Evolutionary conservation across 768 basidiomycete genomes (phyloP).

Genomic region (Termitomyces sp.): DNA sequence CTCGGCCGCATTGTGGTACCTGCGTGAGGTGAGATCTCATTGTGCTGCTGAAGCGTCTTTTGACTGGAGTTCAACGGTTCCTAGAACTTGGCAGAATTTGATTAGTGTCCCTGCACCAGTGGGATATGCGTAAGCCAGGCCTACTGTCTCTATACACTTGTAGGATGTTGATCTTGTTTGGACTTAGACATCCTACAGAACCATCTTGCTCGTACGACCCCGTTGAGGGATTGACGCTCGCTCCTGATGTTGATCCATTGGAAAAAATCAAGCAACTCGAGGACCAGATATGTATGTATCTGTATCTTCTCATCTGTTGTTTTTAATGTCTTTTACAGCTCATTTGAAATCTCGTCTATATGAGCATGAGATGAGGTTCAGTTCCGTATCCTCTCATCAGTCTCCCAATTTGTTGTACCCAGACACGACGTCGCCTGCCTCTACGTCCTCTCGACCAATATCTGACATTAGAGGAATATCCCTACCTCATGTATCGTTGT

Average conservation of each 20-base stretch:
- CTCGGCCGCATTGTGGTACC: slow-evolving; percentile 81
- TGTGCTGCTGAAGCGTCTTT: not conserved
- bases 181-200: slow-evolving; percentile 72
- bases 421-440: slow-evolving; percentile 15
- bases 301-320: not conserved
- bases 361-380: slow-evolving; percentile 42
- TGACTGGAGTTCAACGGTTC: slow-evolving; percentile 1
- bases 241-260: slow-evolving; percentile 74
- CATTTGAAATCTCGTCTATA: slow-evolving; percentile 61
- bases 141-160: not conserved
- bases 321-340: slow-evolving; percentile 35
- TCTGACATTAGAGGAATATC: slow-evolving; percentile 36
- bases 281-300: slow-evolving; percentile 62
- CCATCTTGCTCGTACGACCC: slow-evolving; percentile 87
- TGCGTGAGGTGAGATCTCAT: slow-evolving; percentile 66
- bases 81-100: slow-evolving; percentile 71
- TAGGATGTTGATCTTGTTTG: slow-evolving; percentile 12
- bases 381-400: slow-evolving; percentile 36
- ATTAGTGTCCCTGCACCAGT: slow-evolving; percentile 83
- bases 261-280: slow-evolving; percentile 78
- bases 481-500: slow-evolving; percentile 42
- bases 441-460: slow-evolving; percentile 19
- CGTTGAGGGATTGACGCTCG: slow-evolving; percentile 74
- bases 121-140: slow-evolving; percentile 69
- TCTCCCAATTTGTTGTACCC: slow-evolving; percentile 19